Conservation (phyloP, 2,329 filamentous ascomycete genomes). For the Colletotrichum graminicola region DNA sequence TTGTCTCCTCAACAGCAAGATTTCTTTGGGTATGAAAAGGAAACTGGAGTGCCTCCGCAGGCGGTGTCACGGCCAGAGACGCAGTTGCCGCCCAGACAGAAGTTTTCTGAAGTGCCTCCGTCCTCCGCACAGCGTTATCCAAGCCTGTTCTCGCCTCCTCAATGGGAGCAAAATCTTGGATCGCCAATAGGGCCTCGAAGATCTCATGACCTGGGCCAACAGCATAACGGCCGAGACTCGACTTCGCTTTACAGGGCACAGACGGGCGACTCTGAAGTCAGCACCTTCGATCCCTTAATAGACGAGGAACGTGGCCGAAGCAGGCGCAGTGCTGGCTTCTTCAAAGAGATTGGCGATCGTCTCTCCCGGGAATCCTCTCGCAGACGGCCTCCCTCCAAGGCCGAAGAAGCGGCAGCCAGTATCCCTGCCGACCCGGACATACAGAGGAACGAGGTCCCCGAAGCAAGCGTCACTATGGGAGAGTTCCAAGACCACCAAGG, state of each 20-base stretch:
- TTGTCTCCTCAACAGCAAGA: slow-evolving; percentile 52
- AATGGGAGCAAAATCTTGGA: slow-evolving; percentile 34
- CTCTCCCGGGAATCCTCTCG: slow-evolving; percentile 52
- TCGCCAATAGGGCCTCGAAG: slow-evolving; percentile 43
- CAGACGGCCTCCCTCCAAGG: slow-evolving; percentile 49
- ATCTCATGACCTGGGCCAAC: slow-evolving; percentile 39
- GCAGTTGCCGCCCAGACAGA: slow-evolving; percentile 45
- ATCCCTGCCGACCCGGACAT: slow-evolving; percentile 39
- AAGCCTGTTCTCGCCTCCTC: slow-evolving; percentile 54
- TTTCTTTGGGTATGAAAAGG: slow-evolving; percentile 63
- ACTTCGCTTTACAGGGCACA: slow-evolving; percentile 56
- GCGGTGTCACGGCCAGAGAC: slow-evolving; percentile 37
- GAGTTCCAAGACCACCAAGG: slow-evolving; percentile 54
- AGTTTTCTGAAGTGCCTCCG: slow-evolving; percentile 59
- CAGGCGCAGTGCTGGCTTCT: slow-evolving; percentile 59
- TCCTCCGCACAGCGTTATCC: slow-evolving; percentile 65
- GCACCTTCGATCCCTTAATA: slow-evolving; percentile 52
- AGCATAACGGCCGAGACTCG: slow-evolving; percentile 45
- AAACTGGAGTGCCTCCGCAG: slow-evolving; percentile 55
- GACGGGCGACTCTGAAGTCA: slow-evolving; percentile 54
- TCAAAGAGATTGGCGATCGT: slow-evolving; percentile 64
- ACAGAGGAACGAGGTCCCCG: slow-evolving; percentile 56
- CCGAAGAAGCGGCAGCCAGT: slow-evolving; percentile 30
- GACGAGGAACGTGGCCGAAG: slow-evolving; percentile 54
- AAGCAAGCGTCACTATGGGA: slow-evolving; percentile 56